Base-by-base conservation (phyloP, 108 stramenopile species). In the Pseudonitzschia pungens region DNA sequence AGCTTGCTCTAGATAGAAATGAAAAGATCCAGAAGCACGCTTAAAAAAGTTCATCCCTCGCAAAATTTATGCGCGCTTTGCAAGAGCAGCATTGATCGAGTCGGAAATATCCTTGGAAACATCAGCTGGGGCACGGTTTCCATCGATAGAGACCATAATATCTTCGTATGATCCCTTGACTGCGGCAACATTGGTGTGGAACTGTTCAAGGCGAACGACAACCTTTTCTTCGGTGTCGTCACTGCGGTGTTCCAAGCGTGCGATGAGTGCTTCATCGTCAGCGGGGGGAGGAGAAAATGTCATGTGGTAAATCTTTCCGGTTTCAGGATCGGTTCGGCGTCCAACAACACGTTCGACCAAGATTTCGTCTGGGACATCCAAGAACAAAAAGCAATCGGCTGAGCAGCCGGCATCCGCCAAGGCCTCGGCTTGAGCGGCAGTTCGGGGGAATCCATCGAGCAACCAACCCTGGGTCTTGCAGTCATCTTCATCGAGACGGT, bases 161-260 rank as follows among this genome's bases (percentile, higher is more conserved):
- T 93, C 89, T 11, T 58, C 73, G 73, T 90, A 96, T 44, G 75
- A 81, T 28, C 82, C 87, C 73, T 83, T 88, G 28, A 96, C 91
- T 11, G 91, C 86, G 51, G 88, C 86, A 18, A 92, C 88, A 79
- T 97, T 97, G 59, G 79, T 72, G 81, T 97, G 91, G 77, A 96
- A 99, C 33, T 91, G 86, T 70, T 84, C 86, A 69, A 97, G 70
- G 26, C 98, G 89, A 32, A 96, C 94, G 65, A 73, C 83, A 28
- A 97, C 91, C 84, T 97, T 99, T 76, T 99, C 97, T 67, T 93
- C 97, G 15, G 97, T 99, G 77, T 99, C 98, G 80, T 99, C 98
- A 28, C 81, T 80, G 59, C 98, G 91, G 62, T 97, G 96, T 65
- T 88, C 84, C 65, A 98, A 77, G 14, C 94, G 80, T 11, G 65